A percentile compares a stretch with the other conserved stretches of the same genome.
phyloP scores from a whole-genome alignment of 148 eudicot species.

The Vaccinium darrowii region DNA sequence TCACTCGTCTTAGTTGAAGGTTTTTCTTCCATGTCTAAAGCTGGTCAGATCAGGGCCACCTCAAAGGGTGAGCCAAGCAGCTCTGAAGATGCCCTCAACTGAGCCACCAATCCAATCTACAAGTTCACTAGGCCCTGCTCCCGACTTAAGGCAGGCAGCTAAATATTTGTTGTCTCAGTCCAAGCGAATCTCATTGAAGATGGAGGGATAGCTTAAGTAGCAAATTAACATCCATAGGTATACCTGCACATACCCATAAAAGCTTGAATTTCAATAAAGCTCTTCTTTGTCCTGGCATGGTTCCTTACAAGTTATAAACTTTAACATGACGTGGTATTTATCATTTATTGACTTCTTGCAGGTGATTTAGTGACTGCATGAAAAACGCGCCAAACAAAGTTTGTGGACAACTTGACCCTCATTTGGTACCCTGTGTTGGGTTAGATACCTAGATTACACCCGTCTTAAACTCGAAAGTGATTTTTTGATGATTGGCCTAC shows the following conservation, averaged over 20 bases:
- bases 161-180: neutral
- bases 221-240: neutral
- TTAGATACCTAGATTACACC: neutral
- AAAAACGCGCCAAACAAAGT: neutral
- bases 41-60: neutral
- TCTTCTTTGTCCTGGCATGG: neutral
- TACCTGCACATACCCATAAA: neutral
- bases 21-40: neutral
- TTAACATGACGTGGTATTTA: neutral
- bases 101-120: neutral
- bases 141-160: neutral
- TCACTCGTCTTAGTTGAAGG: neutral
- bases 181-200: neutral
- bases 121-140: neutral
- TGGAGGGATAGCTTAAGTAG: neutral
- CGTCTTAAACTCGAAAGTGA: neutral
- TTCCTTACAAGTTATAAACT: neutral
- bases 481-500: neutral
- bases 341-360: neutral
- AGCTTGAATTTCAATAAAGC: neutral
- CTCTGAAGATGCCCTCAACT: neutral
- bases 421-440: neutral
- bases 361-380: constrained; percentile 7
- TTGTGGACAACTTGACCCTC: neutral
- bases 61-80: neutral